phyloP scores from a whole-genome alignment of 805 yeast species.

The Cyberlindnera mississippiensis region DNA sequence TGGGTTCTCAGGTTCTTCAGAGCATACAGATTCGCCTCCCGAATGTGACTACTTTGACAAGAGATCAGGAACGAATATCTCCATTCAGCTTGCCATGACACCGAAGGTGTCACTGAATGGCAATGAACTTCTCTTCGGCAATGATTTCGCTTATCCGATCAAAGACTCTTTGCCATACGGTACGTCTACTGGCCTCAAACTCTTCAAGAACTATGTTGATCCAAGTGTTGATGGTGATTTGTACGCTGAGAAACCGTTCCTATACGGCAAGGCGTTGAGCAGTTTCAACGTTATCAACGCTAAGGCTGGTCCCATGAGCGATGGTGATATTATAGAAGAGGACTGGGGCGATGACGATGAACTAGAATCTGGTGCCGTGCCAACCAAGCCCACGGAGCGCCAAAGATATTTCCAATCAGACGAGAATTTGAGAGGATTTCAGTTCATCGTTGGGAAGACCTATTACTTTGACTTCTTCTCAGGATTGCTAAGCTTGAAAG shows the following conservation, averaged over 20 bases:
- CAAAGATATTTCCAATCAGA: conserved; percentile 40
- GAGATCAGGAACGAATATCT: conserved; percentile 25
- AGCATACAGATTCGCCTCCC: conserved; percentile 32
- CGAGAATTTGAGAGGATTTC: conserved; percentile 36
- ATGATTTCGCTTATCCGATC: conserved; percentile 60
- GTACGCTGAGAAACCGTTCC: conserved; percentile 54
- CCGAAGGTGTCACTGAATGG: conserved; percentile 45
- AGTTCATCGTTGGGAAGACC: conserved; percentile 33
- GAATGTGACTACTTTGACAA: conserved; percentile 22
- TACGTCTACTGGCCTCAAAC: conserved; percentile 47
- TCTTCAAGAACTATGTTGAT: conserved; percentile 56
- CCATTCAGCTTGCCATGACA: conserved; percentile 37
- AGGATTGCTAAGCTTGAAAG: conserved; percentile 46
- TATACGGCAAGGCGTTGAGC: conserved; percentile 58
- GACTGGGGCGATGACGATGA: conserved; percentile 10
- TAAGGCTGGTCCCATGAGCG: conserved; percentile 7
- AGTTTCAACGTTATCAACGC: conserved; percentile 48
- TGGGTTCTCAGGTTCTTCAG: conserved; percentile 42
- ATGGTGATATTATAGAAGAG: conserved; percentile 21
- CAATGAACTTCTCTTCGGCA: conserved; percentile 58
- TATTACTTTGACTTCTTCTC: conserved; percentile 55
- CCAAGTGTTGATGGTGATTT: conserved; percentile 64
- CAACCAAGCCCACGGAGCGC: conserved; percentile 35
- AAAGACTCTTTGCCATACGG: conserved; percentile 56
- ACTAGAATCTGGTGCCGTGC: conserved; percentile 26